These are phyloP conservation scores for Dryadomyces quercus-mongolicae DNA, from an alignment of 2,329 filamentous ascomycete species.

Conservation along the genomic window DNA sequence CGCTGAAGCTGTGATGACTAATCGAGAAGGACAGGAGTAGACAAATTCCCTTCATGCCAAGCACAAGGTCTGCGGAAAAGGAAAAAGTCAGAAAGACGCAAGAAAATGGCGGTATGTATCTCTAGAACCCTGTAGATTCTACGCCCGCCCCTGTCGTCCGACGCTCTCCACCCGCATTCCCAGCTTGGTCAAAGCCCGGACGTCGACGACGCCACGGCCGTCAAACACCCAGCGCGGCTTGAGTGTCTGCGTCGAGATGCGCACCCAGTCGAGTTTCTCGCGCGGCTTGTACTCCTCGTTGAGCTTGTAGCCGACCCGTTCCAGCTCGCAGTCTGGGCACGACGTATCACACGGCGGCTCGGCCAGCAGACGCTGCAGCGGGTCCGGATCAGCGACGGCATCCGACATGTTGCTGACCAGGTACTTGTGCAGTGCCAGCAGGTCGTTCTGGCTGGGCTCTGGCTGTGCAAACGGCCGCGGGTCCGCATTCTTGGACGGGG, in stretches of 20 bases:
- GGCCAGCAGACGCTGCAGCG: conserved; percentile 29
- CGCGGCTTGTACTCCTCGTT: conserved; percentile 29
- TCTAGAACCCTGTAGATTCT: neutral
- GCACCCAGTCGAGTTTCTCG: conserved; percentile 38
- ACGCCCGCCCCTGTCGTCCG: conserved; percentile 26
- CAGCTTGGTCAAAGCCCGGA: conserved; percentile 33
- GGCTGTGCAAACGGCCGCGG: conserved; percentile 31
- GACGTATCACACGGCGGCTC: conserved; percentile 32
- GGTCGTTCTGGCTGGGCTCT: conserved; percentile 28
- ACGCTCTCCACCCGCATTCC: conserved; percentile 40
- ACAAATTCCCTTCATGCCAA: neutral
- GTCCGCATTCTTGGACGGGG: conserved; percentile 22
- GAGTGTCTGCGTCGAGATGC: conserved; percentile 35
- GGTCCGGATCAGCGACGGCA: conserved; percentile 22
- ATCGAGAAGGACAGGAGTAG: neutral
- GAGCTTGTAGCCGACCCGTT: conserved; percentile 12
- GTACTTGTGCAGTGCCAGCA: conserved; percentile 35
- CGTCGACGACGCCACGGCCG: conserved; percentile 41
- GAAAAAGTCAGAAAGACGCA: neutral
- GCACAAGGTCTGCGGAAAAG: neutral
- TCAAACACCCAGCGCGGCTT: conserved; percentile 46
- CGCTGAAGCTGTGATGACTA: neutral
- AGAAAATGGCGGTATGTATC: neutral
- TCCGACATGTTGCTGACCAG: conserved; percentile 17
- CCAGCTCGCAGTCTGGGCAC: conserved; percentile 37